phyloP scores from a whole-genome alignment of 768 basidiomycete species.

The Trametes cubensis region DNA sequence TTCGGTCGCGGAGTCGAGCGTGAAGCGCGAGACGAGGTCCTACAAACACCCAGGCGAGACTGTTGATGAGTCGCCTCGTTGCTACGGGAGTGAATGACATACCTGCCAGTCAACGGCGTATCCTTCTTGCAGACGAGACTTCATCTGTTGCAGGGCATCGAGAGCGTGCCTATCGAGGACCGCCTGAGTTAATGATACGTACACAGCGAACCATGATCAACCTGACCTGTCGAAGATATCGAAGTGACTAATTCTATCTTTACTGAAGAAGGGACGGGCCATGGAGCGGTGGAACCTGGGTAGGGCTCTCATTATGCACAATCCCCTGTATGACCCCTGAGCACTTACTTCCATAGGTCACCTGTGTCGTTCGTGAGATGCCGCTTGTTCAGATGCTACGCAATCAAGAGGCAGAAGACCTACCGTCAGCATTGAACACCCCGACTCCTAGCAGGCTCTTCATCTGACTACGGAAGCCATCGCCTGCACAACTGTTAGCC shows the following conservation, averaged over 20 bases:
- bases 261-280: conserved; percentile 66
- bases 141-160: conserved; percentile 38
- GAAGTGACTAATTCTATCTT: conserved; percentile 61
- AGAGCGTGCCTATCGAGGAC: conserved; percentile 32
- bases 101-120: conserved; percentile 48
- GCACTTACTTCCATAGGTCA: conserved; percentile 51
- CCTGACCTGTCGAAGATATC: conserved; percentile 52
- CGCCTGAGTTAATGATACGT: too few species aligned
- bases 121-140: conserved; percentile 37
- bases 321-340: too few species aligned
- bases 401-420: too few species aligned
- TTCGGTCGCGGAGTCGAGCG: conserved; percentile 59
- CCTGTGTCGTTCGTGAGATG: too few species aligned
- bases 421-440: conserved; percentile 71
- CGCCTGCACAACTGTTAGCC: not conserved
- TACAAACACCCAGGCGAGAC: too few species aligned
- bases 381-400: too few species aligned
- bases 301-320: too few species aligned
- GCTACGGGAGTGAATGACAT: too few species aligned
- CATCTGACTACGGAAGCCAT: conserved; percentile 35
- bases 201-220: too few species aligned
- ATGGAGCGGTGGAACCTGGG: conserved; percentile 62
- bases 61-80: too few species aligned
- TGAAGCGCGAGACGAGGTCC: conserved; percentile 47
- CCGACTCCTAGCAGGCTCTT: conserved; percentile 55